Evolutionary conservation across 805 yeast genomes (phyloP), one percentile per base, ranked within the genome.

Genomic region (Ogataea trehalophila): DNA sequence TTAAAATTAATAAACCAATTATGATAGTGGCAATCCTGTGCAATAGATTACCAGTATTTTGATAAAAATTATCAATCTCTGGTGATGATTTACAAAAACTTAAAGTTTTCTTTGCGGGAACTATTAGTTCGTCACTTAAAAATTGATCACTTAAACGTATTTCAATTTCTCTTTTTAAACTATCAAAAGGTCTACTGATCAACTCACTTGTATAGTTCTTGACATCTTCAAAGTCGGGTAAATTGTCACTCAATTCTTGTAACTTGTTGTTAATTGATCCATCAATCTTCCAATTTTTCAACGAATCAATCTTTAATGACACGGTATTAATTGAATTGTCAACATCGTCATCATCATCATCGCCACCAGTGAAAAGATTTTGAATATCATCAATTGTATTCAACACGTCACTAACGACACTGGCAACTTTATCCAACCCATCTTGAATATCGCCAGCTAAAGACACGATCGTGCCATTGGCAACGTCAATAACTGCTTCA

Each of bases 171-270:
- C 60, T 51, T 38, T 74, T 69, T 2, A 85, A 62, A 13, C 59
- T 49, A 0, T 73, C 72, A 57, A 89, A 87, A 0, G 97, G 97
- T 2, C 55, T 58, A 3, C 75, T 66, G 8, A 92, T 73, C 37
- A 81, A 55, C 0, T 60, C 47, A 39, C 79, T 73, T 0, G 94
- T 81, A 18, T 75, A 73, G 49, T 81, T 77, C 58, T 81, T 76
- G 3, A 88, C 82, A 7, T 75, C 73, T 2, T 76, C 78, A 61
- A 88, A 88, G 50, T 79, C 76, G 0, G 95, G 95, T 0, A 85
- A 67, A 2, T 77, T 69, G 0, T 68, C 65, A 18, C 76, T 68
- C 38, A 90, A 63, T 0, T 59, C 52, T 3, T 77, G 76, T 16
- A 94, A 69, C 29, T 81, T 77, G 1, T 63, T 61, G 53, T 87